Evolutionary conservation across 805 yeast species (phyloP).

Genomic region (Pichia phayaonensis): DNA sequence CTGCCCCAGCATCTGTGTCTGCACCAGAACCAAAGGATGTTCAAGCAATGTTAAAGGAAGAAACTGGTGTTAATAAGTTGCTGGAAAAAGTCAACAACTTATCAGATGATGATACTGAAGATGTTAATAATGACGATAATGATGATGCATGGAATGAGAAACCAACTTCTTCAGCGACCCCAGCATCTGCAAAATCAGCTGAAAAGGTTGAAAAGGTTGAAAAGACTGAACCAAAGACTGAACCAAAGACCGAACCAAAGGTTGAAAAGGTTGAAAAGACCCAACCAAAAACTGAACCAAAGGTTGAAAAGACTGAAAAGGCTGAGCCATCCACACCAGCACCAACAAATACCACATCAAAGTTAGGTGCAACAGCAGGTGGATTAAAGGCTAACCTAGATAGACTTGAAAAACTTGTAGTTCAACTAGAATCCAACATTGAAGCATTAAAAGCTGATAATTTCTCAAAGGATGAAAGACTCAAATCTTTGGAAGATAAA

Average conservation of each 20-base stretch:
- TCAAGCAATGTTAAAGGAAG: conserved; percentile 39
- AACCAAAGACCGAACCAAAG: conserved; percentile 11
- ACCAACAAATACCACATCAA: conserved; percentile 13
- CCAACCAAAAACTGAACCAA: conserved; percentile 12
- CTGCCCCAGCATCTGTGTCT: conserved; percentile 11
- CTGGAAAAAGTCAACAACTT: conserved; percentile 36
- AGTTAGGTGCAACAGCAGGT: conserved; percentile 38
- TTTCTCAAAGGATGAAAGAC: conserved; percentile 56
- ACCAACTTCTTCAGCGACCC: neutral
- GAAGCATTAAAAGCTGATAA: conserved; percentile 43
- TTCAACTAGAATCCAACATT: conserved; percentile 49
- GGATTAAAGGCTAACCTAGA: conserved; percentile 70
- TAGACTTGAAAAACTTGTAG: conserved; percentile 51
- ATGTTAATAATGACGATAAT: conserved; percentile 20
- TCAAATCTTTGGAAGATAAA: conserved; percentile 52
- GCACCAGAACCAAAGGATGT: conserved; percentile 32
- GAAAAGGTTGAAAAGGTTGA: conserved; percentile 1
- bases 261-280: conserved; percentile 11
- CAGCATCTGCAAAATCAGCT: neutral
- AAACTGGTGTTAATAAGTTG: conserved; percentile 39
- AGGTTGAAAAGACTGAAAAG: conserved; percentile 5
- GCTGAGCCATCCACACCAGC: conserved; percentile 9
- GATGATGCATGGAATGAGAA: conserved; percentile 26
- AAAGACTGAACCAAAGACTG: conserved; percentile 15
- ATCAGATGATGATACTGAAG: conserved; percentile 34